A percentile compares a stretch with the other conserved stretches of the same genome.
phyloP scores from a whole-genome alignment of 2,329 filamentous ascomycete genomes.

The Capronia americana region DNA sequence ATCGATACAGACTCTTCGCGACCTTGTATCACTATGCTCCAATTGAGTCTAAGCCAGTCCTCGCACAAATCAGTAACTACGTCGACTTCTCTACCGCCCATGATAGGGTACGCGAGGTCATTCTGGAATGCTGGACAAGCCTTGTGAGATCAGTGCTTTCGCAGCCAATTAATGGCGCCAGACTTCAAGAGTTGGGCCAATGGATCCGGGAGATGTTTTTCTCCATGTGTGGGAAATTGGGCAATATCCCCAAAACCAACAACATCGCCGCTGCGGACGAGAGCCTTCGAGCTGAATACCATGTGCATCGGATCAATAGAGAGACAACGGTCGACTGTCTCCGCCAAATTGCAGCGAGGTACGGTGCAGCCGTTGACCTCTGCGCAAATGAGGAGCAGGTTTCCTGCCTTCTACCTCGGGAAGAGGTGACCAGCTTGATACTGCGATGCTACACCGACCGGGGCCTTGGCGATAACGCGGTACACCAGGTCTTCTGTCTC shows the following conservation, averaged over 20 bases:
- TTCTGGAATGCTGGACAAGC: constrained; percentile 32
- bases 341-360: constrained; percentile 20
- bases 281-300: constrained; percentile 3
- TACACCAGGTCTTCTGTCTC: constrained; percentile 22
- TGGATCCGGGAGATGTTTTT: constrained; percentile 33
- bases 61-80: constrained; percentile 28
- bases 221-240: constrained; percentile 26
- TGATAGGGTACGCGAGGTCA: constrained; percentile 28
- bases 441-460: constrained; percentile 5
- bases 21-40: constrained; percentile 35
- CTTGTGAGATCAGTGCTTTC: constrained; percentile 23
- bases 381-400: constrained; percentile 28
- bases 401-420: constrained; percentile 13
- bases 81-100: constrained; percentile 34
- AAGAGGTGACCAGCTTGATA: constrained; percentile 17
- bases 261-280: constrained; percentile 1
- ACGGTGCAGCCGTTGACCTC: constrained; percentile 25
- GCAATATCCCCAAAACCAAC: constrained; percentile 9
- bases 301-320: constrained; percentile 19
- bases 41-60: constrained; percentile 25
- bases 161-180: constrained; percentile 1
- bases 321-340: constrained; percentile 16
- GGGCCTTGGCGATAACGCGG: constrained; percentile 15
- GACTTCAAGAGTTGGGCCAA: constrained; percentile 22
- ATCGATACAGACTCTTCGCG: constrained; percentile 32